Base-by-base conservation (phyloP, 2,329 filamentous ascomycete species). In the Pseudogymnoascus sp. region DNA sequence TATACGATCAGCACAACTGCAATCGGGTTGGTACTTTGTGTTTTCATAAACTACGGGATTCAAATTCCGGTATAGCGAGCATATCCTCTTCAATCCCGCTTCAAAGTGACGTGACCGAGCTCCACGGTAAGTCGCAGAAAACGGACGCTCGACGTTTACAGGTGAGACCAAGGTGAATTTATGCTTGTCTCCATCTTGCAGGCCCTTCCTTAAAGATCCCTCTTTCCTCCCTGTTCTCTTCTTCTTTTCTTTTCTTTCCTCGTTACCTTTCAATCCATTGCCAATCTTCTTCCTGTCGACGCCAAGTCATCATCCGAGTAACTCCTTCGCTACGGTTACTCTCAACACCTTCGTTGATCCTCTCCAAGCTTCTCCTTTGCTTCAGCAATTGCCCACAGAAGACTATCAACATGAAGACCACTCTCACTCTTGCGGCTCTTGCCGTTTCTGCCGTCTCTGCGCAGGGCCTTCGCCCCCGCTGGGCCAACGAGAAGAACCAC, bases 331-430 rank as follows among this genome's bases (percentile, higher is more conserved):
- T 58, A 58, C 54, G 54, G 54, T 58, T 58, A 58, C 54, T 57
- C 41, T 58, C 22, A 28, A 8, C 22, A 58, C 54, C 54, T 58
- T 58, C 54, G 54, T 38, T 58, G 54, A 50, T 50, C 16, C 43
- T 50, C 43, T 50, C 18, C 43, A 50, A 50, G 43, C 43, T 50
- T 50, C 41, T 30, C 43, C 11, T 12, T 37, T 7, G 54, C 18
- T 58, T 22, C 22, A 58, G 30, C 54, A 58, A 37, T 38, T 22
- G 20, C 33, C 33, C 8, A 8, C 8, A 58, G 22, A 36, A 58
- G 30, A 9, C 37, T 35, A 18, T 65, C 65, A 69, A 65, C 20
- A 70, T 70, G 69, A 72, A 70, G 66, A 33, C 62, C 43, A 39
- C 63, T 59, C 63, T 70, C 50, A 37, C 70, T 30, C 62, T 69